Evolutionary conservation across 228 moss, liverwort and hornwort genomes (phyloP).

Genomic region (Sphagnum magellanicum): DNA sequence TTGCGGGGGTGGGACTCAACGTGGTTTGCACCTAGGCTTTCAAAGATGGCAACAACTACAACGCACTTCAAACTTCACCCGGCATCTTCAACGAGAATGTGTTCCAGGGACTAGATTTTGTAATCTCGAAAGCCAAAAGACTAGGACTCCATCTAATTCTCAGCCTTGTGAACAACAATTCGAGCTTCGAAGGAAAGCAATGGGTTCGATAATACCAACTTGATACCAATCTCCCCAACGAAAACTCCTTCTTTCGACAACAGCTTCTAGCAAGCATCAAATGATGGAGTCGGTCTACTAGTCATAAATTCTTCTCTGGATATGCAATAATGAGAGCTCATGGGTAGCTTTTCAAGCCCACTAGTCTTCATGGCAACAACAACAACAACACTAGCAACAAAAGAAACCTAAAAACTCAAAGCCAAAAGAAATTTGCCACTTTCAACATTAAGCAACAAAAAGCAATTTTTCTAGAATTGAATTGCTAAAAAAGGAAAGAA

Average conservation of each 20-base stretch:
- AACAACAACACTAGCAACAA: too few relatives aligned
- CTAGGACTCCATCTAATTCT: slow-evolving; percentile 42
- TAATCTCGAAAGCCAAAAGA: slow-evolving; percentile 40
- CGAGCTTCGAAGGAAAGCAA: slow-evolving; percentile 42
- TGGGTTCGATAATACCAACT: slow-evolving; percentile 41
- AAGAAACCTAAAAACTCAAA: too few relatives aligned
- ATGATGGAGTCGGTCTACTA: too few relatives aligned
- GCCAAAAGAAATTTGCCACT: too few relatives aligned
- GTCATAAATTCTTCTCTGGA: too few relatives aligned
- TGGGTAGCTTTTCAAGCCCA: too few relatives aligned
- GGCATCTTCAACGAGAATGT: slow-evolving; percentile 55
- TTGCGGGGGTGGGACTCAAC: slow-evolving; percentile 34
- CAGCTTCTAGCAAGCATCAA: too few relatives aligned
- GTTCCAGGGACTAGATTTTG: slow-evolving; percentile 46
- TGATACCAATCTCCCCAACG: slow-evolving; percentile 12
- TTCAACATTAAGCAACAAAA: too few relatives aligned
- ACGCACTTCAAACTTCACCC: slow-evolving; percentile 49
- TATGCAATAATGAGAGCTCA: too few relatives aligned
- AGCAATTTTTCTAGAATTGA: too few relatives aligned
- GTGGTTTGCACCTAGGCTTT: slow-evolving; percentile 73
- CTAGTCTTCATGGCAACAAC: too few relatives aligned
- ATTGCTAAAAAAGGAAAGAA: too few relatives aligned
- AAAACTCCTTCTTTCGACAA: slow-evolving; percentile 59
- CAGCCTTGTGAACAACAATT: slow-evolving; percentile 51
- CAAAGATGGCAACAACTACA: slow-evolving; percentile 34